Conservation (phyloP, 441 rosid genomes). For the Erodium moschatum region DNA sequence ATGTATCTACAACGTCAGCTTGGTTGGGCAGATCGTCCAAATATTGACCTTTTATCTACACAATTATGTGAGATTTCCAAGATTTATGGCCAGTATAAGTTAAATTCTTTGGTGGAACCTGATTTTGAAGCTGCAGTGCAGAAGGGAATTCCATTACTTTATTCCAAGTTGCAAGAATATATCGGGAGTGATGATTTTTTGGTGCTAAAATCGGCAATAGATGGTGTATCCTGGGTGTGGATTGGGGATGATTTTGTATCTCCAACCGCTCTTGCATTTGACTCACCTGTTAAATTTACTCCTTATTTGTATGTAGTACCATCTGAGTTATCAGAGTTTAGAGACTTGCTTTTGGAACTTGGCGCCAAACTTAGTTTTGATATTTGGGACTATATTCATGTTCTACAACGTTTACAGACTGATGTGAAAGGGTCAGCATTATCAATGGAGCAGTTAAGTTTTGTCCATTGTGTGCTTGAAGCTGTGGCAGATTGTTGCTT, state of each 20-base stretch:
- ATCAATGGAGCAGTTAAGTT: constrained; percentile 64
- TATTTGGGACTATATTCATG: constrained; percentile 68
- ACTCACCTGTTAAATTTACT: constrained; percentile 92
- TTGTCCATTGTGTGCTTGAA: constrained; percentile 81
- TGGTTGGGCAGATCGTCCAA: constrained; percentile 73
- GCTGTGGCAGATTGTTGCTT: constrained; percentile 67
- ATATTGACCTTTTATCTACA: constrained; percentile 42
- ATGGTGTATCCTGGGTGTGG: constrained; percentile 90
- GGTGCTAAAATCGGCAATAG: constrained; percentile 54
- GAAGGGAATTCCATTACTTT: constrained; percentile 58
- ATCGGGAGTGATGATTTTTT: constrained; percentile 57
- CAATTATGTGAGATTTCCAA: constrained; percentile 74
- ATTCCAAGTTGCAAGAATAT: constrained; percentile 59
- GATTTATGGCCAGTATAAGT: constrained; percentile 52
- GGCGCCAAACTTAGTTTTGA: constrained; percentile 84
- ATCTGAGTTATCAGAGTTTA: constrained; percentile 80
- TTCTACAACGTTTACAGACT: constrained; percentile 59
- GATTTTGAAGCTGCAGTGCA: constrained; percentile 55
- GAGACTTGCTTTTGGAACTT: constrained; percentile 68
- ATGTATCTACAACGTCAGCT: constrained; percentile 55
- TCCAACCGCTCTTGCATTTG: constrained; percentile 83
- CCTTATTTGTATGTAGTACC: constrained; percentile 97
- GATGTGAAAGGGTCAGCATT: constrained; percentile 57
- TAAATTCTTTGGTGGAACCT: constrained; percentile 39
- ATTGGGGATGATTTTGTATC: constrained; percentile 89